Conservation (phyloP, 1,284 basidiomycete species). For the Ustilago bromivora region DNA sequence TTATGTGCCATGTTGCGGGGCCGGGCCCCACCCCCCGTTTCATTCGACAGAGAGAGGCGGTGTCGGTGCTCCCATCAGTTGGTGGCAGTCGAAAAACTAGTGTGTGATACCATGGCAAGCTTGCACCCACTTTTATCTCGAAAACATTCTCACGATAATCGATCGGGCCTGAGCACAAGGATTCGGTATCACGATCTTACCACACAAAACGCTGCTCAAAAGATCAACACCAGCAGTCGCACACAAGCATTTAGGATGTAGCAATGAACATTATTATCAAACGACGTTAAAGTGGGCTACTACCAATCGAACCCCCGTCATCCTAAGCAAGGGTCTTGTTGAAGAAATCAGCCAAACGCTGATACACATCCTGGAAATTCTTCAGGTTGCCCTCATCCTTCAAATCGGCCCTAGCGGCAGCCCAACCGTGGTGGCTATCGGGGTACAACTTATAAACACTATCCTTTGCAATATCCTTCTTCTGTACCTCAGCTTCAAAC, state of each 20-base stretch:
- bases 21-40: background rate
- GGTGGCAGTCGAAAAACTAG: background rate
- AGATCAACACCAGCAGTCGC: background rate
- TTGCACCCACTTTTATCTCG: background rate
- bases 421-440: slow-evolving; percentile 76
- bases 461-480: slow-evolving; percentile 72
- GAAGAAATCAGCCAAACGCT: slow-evolving; percentile 59
- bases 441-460: slow-evolving; percentile 75
- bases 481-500: slow-evolving; percentile 72
- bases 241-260: background rate
- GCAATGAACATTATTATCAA: background rate
- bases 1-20: background rate
- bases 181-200: background rate
- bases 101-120: background rate
- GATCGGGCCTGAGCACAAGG: background rate
- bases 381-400: slow-evolving; percentile 76
- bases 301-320: background rate
- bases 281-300: background rate
- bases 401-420: slow-evolving; percentile 78
- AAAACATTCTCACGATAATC: background rate
- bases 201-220: background rate
- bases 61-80: background rate
- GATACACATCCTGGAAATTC: slow-evolving; percentile 78
- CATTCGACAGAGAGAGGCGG: background rate
- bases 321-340: slow-evolving; percentile 44